phyloP scores from a whole-genome alignment of 176 grass and related monocot species.

The Avena sativa region DNA sequence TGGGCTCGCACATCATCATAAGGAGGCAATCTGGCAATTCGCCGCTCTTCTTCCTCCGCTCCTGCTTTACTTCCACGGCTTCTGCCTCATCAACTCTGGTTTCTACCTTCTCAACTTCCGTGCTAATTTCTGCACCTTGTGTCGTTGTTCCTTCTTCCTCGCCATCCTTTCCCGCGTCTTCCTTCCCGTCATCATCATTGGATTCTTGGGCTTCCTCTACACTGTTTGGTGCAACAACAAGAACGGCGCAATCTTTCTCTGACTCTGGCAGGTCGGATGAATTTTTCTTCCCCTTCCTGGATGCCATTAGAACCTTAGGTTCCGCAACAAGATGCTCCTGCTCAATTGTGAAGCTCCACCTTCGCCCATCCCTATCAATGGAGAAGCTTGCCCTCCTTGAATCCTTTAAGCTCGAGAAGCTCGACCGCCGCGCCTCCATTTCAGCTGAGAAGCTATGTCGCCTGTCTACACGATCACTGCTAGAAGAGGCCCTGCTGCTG shows the following conservation, averaged over 20 bases:
- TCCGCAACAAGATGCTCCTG: slow-evolving; percentile 77
- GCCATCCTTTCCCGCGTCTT: slow-evolving; percentile 37
- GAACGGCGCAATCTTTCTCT: slow-evolving; percentile 42
- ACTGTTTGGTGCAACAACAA: slow-evolving; percentile 48
- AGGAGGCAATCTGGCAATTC: slow-evolving; percentile 92
- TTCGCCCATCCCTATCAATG: slow-evolving; percentile 68
- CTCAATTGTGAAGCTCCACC: slow-evolving; percentile 94
- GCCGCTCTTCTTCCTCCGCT: slow-evolving; percentile 62
- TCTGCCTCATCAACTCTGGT: slow-evolving; percentile 20
- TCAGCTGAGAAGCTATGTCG: slow-evolving; percentile 89
- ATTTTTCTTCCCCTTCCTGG: slow-evolving; percentile 59
- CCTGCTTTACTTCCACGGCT: slow-evolving; percentile 34
- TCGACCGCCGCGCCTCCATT: slow-evolving; percentile 61
- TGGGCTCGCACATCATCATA: slow-evolving; percentile 98
- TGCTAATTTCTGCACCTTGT: neutral
- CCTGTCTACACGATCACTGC: slow-evolving; percentile 60
- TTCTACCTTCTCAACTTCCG: slow-evolving; percentile 42
- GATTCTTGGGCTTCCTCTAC: slow-evolving; percentile 49
- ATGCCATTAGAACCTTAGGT: slow-evolving; percentile 64
- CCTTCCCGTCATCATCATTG: slow-evolving; percentile 39
- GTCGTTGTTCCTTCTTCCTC: slow-evolving; percentile 49
- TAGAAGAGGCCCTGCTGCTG: slow-evolving; percentile 47
- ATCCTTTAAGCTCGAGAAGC: slow-evolving; percentile 75
- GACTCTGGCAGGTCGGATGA: slow-evolving; percentile 50
- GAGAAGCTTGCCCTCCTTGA: slow-evolving; percentile 87